Evolutionary conservation across 1,139 yeast genomes (phyloP).

Genomic region (Lodderomyces metapsilosis): DNA sequence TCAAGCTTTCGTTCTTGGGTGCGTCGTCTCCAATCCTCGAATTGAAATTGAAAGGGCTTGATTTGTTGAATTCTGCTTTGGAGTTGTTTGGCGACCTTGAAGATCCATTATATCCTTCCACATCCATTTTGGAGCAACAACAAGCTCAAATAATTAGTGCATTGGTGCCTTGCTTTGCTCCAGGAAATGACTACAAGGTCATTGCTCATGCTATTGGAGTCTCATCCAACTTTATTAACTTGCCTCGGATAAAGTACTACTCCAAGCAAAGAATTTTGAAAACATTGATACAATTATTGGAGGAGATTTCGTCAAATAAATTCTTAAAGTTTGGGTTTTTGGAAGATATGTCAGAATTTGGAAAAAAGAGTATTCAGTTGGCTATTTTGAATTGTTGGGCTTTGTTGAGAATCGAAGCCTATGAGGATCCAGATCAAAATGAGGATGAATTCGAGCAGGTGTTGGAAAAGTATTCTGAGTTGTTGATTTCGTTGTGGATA

Average conservation of each 20-base stretch:
- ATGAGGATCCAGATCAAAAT: slow-evolving; percentile 27
- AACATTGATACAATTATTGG: slow-evolving; percentile 66
- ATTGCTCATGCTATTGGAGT: slow-evolving; percentile 79
- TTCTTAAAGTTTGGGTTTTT: slow-evolving; percentile 43
- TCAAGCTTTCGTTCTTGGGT: slow-evolving; percentile 80
- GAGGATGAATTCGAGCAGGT: slow-evolving; percentile 21
- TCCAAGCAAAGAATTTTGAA: slow-evolving; percentile 62
- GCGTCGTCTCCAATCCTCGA: slow-evolving; percentile 68
- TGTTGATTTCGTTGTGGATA: slow-evolving; percentile 78
- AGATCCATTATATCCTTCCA: slow-evolving; percentile 74
- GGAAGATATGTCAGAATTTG: slow-evolving; percentile 47
- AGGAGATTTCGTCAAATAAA: slow-evolving; percentile 52
- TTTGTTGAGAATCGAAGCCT: slow-evolving; percentile 54
- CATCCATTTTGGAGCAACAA: slow-evolving; percentile 80
- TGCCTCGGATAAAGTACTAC: slow-evolving; percentile 48
- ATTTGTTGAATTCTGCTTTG: slow-evolving; percentile 48
- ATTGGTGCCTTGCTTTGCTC: slow-evolving; percentile 80
- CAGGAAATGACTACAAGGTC: slow-evolving; percentile 69
- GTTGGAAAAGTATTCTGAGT: slow-evolving; percentile 56
- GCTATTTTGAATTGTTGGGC: slow-evolving; percentile 91
- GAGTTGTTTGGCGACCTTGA: slow-evolving; percentile 54
- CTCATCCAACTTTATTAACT: slow-evolving; percentile 69
- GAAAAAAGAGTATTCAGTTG: slow-evolving; percentile 64
- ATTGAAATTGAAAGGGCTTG: slow-evolving; percentile 65
- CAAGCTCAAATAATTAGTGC: slow-evolving; percentile 95